Evolutionary conservation across 441 rosid genomes (phyloP).

Genomic region (Pelargonium myrrhifolium): DNA sequence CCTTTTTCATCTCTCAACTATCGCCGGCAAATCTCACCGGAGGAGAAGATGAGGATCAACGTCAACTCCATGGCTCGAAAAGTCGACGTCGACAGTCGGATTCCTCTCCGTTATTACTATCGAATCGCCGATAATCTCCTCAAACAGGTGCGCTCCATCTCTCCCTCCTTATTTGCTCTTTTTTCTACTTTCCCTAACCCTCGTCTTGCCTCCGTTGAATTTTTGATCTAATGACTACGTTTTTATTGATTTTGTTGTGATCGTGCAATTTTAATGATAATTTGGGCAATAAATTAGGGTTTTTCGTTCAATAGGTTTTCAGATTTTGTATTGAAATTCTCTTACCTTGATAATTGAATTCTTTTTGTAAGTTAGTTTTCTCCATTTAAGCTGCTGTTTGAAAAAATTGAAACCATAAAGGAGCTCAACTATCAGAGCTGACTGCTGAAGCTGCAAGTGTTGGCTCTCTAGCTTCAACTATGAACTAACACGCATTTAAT

Average conservation of each 20-base stretch:
- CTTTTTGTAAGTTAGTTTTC: not conserved
- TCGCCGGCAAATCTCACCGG: constrained; percentile 1
- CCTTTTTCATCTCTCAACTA: not conserved
- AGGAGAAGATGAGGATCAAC: constrained; percentile 2
- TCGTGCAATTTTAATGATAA: not conserved
- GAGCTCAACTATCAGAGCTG: not conserved
- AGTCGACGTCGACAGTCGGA: constrained; percentile 9
- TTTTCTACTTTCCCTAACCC: not conserved
- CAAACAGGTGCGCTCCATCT: constrained; percentile 9
- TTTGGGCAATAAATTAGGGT: not conserved
- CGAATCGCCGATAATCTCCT: constrained; percentile 10
- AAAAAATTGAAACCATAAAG: not conserved
- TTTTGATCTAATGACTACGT: too few relatives aligned
- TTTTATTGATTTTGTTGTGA: not conserved
- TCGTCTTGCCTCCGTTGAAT: not conserved
- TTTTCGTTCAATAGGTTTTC: not conserved
- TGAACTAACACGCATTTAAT: too few relatives aligned
- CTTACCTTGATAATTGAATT: not conserved
- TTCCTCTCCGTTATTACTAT: constrained; percentile 11
- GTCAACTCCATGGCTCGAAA: constrained; percentile 2
- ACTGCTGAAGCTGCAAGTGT: not conserved
- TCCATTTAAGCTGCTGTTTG: not conserved
- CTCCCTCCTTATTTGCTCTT: too few relatives aligned
- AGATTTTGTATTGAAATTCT: not conserved
- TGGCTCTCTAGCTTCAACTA: too few relatives aligned